Base-by-base conservation (phyloP, 305 asterid species). In the Fraxinus ornus region DNA sequence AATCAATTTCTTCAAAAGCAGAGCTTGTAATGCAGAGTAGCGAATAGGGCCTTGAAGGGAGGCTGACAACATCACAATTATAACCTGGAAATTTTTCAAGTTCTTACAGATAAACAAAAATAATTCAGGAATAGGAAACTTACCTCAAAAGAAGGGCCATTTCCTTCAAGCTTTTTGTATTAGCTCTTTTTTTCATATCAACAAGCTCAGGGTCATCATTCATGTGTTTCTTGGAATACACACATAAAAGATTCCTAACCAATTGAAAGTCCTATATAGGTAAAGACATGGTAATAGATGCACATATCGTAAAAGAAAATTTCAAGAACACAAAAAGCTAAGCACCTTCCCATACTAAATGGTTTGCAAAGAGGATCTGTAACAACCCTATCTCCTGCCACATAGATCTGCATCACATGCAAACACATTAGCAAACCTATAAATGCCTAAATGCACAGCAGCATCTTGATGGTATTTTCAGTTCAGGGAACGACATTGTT, bases 291-390 rank as follows among this genome's bases (percentile, higher is more conserved):
- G 85, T 76, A 52, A 82, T 37, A 55, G 73, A 80, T 76, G 81
- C 76, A 81, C 35, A 57, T 80, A 37, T 73, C 13, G 79, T 33
- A 86, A 83, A 8, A 78, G 49, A 68, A 22, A 52, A 80, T 41
- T 70, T 47, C 75, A 21, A 79, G 35, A 85, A 39, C 64, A 78
- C 21, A 79, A 36, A 81, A 78, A 78, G 36, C 28, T 37, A 78
- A 60, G 83, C 89, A 95, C 99, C 99, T 95, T 81, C 99, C 99
- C 97, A 94, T 95, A 86, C 99, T 95, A 90, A 95, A 95, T 75
- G 99, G 99, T 86, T 94, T 95, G 94, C 98, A 90, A 81, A 95
- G 94, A 84, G 99, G 99, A 89, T 95, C 99, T 36, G 94, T 92
- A 75, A 95, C 83, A 85, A 95, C 99, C 88, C 99, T 91, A 89